A percentile compares a stretch with the other conserved stretches of the same genome.
phyloP scores from a whole-genome alignment of 1,284 basidiomycete genomes.

The Moniliella sp. region DNA sequence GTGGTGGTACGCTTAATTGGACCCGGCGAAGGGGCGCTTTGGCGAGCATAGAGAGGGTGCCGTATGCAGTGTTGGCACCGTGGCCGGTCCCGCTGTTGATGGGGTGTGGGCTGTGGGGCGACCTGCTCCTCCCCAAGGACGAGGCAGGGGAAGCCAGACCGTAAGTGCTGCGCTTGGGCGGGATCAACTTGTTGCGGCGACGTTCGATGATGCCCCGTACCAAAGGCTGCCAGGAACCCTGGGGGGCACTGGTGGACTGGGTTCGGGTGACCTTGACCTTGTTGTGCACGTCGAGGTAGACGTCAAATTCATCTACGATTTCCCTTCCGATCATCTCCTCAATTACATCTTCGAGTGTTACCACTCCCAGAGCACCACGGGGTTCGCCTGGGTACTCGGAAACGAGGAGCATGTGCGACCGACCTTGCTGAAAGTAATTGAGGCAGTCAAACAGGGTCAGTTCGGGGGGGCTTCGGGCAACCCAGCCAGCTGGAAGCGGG shows the following conservation, averaged over 20 bases:
- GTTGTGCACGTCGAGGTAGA: constrained; percentile 10
- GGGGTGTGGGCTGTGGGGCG: too few relatives aligned
- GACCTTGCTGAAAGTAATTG: constrained; percentile 56
- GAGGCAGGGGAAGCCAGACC: too few relatives aligned
- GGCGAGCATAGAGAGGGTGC: too few relatives aligned
- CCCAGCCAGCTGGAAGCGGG: constrained; percentile 40
- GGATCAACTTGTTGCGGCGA: too few relatives aligned
- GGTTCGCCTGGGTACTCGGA: constrained; percentile 57
- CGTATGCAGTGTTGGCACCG: too few relatives aligned
- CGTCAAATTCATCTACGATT: constrained; percentile 26
- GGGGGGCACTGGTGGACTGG: background rate
- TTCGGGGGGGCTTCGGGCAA: constrained; percentile 67
- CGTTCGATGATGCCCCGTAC: constrained; percentile 32
- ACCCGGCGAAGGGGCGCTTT: too few relatives aligned
- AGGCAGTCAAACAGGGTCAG: constrained; percentile 43
- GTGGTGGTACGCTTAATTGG: too few relatives aligned
- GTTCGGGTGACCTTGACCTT: constrained; percentile 16
- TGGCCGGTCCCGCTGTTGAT: too few relatives aligned
- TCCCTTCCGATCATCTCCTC: constrained; percentile 42
- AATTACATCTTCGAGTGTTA: constrained; percentile 38
- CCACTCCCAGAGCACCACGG: constrained; percentile 45
- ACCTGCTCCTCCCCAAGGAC: too few relatives aligned
- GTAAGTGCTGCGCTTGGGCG: too few relatives aligned
- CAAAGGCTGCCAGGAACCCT: constrained; percentile 9
- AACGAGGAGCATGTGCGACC: constrained; percentile 72